Evolutionary conservation across 1,139 yeast genomes (phyloP), one percentile per base, ranked within the genome.

Genomic region (Pichia sp.): DNA sequence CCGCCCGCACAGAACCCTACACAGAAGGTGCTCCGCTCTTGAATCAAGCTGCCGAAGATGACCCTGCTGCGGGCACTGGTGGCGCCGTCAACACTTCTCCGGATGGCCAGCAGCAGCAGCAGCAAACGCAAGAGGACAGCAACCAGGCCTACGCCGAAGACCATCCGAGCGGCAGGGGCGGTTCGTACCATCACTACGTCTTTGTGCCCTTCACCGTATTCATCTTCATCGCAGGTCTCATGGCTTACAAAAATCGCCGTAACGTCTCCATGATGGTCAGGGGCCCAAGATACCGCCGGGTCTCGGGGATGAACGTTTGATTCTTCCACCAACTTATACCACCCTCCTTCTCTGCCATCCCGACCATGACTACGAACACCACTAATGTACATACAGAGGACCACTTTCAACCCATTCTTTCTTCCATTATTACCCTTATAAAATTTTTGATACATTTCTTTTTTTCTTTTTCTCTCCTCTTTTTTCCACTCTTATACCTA

Each of bases 211-310:
- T 64, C 11, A 34, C 55, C 29, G 8, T 60, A 2, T 57, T 67
- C 45, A 47, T 45, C 6, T 50, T 54, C 7, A 42, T 61, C n/a
- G 53, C 57, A 1, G 51, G 54, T 6, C 50, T 56, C 43, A 45
- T 62, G 48, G 54, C 56, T 4, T 41, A 59, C 34, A 66, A 59
- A 45, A 61, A 59, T 38, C 62, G 59, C 40, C 57, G 58, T 13
- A 60, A 57, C 29, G 50, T 67, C 19, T 40, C 58, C 36, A 52
- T 55, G 34, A 53, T 62, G 8, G 47, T 66, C 19, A 57, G 60
- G 30, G 68, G 68, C 16, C 67, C 69, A 50, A 61, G 69, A 57
- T 66, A 67, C 53, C 61, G 68, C 55, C 59, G 68, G 50, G 51
- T 64, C 19, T 31, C 44, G 30, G 40, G 48, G 6, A 43, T 34